phyloP scores from a whole-genome alignment of 2,329 filamentous ascomycete species.

The Aspergillus novoparasiticus region DNA sequence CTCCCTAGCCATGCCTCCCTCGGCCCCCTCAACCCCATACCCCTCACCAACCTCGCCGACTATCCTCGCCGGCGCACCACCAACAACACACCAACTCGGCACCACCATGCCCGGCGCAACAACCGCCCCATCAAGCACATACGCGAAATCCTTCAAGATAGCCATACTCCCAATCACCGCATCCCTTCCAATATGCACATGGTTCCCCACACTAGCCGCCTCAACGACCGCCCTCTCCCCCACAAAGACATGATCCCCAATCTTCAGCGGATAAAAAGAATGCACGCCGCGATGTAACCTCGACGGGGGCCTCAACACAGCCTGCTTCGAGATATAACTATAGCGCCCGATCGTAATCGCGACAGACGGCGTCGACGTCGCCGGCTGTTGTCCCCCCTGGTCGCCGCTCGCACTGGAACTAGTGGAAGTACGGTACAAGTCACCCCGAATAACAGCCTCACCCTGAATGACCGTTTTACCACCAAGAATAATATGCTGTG shows the following conservation, averaged over 20 bases:
- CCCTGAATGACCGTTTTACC: constrained; percentile 95
- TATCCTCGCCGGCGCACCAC: constrained; percentile 75
- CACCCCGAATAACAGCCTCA: constrained; percentile 90
- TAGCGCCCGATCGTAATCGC: constrained; percentile 88
- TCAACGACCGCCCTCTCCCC: constrained; percentile 75
- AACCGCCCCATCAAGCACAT: constrained; percentile 80
- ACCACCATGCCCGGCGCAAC: constrained; percentile 89
- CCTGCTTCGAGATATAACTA: constrained; percentile 80
- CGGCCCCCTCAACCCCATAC: constrained; percentile 49
- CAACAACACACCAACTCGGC: constrained; percentile 90
- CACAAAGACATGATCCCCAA: constrained; percentile 93
- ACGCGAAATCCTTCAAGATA: constrained; percentile 91
- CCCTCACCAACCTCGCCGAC: constrained; percentile 70
- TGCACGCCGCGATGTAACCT: constrained; percentile 72
- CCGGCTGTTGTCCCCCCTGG: constrained; percentile 12
- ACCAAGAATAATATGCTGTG: constrained; percentile 95
- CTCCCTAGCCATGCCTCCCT: constrained; percentile 47
- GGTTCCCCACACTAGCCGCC: constrained; percentile 78
- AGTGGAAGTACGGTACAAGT: constrained; percentile 64
- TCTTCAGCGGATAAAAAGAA: constrained; percentile 77
- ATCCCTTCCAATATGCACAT: constrained; percentile 80
- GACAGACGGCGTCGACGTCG: constrained; percentile 37
- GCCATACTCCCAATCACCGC: constrained; percentile 82
- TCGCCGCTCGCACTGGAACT: constrained; percentile 29
- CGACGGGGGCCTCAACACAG: constrained; percentile 79